phyloP scores from a whole-genome alignment of 2,329 filamentous ascomycete genomes.

The Venturia aucupariae region DNA sequence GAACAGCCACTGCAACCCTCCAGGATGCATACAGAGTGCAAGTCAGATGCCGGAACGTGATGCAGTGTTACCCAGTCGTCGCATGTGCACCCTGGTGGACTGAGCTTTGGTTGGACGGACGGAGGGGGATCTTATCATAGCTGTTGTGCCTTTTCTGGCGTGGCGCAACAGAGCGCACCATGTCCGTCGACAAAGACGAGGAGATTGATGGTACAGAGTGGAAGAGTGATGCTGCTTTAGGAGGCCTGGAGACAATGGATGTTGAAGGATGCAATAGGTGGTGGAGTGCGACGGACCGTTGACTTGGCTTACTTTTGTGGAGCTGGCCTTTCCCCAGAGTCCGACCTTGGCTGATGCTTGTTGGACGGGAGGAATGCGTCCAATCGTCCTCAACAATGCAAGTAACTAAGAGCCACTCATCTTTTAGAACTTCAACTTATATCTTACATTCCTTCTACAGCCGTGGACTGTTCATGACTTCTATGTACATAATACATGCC shows the following conservation, averaged over 20 bases:
- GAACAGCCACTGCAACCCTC: background rate
- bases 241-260: background rate
- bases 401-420: background rate
- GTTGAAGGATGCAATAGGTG: background rate
- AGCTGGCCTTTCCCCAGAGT: background rate
- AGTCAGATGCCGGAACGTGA: background rate
- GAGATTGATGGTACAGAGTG: background rate
- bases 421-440: background rate
- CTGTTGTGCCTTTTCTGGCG: background rate
- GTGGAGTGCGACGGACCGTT: background rate
- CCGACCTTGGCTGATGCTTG: background rate
- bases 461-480: background rate
- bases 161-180: background rate
- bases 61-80: background rate
- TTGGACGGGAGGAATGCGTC: background rate
- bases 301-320: background rate
- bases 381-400: background rate
- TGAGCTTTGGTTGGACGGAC: background rate
- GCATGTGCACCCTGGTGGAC: background rate
- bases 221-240: background rate
- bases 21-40: background rate
- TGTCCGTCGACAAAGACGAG: background rate
- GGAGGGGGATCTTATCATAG: background rate
- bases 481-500: background rate
- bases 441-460: background rate